Evolutionary conservation across 2,329 filamentous ascomycete species (phyloP), one percentile per base, ranked within the genome.

Genomic region (Penicillium hordei): DNA sequence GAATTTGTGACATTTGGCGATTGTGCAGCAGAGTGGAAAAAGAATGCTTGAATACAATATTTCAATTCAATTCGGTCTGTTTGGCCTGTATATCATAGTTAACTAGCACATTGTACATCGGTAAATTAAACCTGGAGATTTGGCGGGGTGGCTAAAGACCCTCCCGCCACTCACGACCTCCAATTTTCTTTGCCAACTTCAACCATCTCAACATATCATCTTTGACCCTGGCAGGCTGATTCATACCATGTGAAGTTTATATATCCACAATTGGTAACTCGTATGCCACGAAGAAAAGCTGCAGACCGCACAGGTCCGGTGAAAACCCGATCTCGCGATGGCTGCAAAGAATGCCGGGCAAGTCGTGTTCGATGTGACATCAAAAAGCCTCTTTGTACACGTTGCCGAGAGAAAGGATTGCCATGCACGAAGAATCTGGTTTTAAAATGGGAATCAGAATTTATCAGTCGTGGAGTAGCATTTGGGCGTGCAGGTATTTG

Each of bases 401-500:
- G 75, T 36, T 78, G 75, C 60, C 56, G 58, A 53, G 68, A 72
- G 56, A 73, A 69, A 62, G 70, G 72, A 1, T 57, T 77, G 17
- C 62, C 63, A 5, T 78, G 75, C 55, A 70, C 70, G 13, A 74
- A 72, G 5, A 69, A 74, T 55, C 60, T 77, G 64, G 65, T 71
- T 43, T 52, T 75, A 13, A 75, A 75, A 65, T 75, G 73, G 73
- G 68, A 75, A 59, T 71, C 71, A 3, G 77, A 79, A 55, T 79
- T 76, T 59, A 63, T 62, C 51, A 74, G 68, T 51, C 74, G 73
- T 9, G 77, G 76, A 12, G 61, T 76, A 51, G 76, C 77, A 5
- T 79, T 79, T 65, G 77, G 77, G 5, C 68, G 76, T 51, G 66
- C 74, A 25, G 76, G 77, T 36, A 70, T 77, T 36, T 78, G 77